These are phyloP conservation scores for Trichophyton simii DNA, from an alignment of 2,329 filamentous ascomycete genomes.

Conservation along the genomic window DNA sequence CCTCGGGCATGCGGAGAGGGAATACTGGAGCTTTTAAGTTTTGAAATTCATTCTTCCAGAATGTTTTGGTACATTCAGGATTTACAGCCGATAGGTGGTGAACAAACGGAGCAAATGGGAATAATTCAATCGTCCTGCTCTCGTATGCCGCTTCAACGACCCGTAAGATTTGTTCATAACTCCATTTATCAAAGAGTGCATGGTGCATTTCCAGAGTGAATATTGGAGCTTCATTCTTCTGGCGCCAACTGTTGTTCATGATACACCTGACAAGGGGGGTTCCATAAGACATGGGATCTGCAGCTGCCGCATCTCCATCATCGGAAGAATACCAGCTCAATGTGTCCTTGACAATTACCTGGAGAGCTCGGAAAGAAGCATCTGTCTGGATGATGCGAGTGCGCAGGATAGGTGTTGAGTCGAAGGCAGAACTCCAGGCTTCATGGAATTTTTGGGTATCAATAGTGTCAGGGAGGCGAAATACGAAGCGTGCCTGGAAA, in stretches of 20 bases:
- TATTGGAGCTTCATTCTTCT: slow-evolving; percentile 5
- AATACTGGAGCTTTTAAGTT: neutral
- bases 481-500: slow-evolving; percentile 28
- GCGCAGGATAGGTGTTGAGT: neutral
- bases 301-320: neutral
- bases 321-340: neutral
- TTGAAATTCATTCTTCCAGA: slow-evolving; percentile 6
- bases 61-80: neutral
- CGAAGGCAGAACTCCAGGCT: slow-evolving; percentile 22
- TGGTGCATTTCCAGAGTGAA: slow-evolving; percentile 33
- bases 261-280: neutral
- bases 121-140: slow-evolving; percentile 7
- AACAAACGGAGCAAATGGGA: slow-evolving; percentile 6
- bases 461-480: slow-evolving; percentile 18
- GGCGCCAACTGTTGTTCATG: neutral
- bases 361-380: neutral
- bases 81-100: neutral
- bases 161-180: slow-evolving; percentile 15
- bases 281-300: neutral
- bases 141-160: slow-evolving; percentile 1
- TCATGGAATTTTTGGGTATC: slow-evolving; percentile 24
- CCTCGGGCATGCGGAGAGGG: neutral
- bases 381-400: neutral
- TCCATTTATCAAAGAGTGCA: slow-evolving; percentile 32
- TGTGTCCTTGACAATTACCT: neutral